Base-by-base conservation (phyloP, 2,329 filamentous ascomycete genomes). In the Proliferodiscus dingleyae region DNA sequence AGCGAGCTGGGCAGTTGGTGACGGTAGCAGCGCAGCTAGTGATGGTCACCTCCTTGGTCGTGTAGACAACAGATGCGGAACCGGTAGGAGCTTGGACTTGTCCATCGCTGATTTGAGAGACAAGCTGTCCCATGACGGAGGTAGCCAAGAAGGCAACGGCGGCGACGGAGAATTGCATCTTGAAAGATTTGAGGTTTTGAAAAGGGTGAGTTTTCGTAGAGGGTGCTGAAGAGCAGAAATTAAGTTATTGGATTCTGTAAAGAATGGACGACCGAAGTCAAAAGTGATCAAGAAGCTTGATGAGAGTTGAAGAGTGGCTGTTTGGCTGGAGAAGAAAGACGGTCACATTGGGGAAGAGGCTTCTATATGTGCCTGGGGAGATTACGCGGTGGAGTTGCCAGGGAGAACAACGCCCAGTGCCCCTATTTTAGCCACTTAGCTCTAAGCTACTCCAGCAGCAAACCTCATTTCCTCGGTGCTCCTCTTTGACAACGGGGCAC, bases 1-100 rank as follows among this genome's bases (percentile, higher is more conserved):
- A 49, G 32, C 49, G 44, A 34, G 56, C 53, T 33, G 56, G 57
- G 55, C 73, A 75, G 70, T 74, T 59, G 61, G 71, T 55, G 42
- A 72, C 69, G 47, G 67, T 67, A 37, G 72, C 64, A 49, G 61
- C 69, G 63, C 71, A 75, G 18, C 68, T 72, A 63, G 70, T 75
- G 66, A 75, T 70, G 65, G 72, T 75, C 46, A 74, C 67, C 55
- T 72, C 64, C 56, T 71, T 66, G 51, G 70, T 73, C 59, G 64
- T 58, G 66, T 72, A 73, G 64, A 73, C 63, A 13, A 21, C 18
- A 3, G 34, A 36, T 18, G 3, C 15, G 21, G 30, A 13, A n/a
- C 3, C 11, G 24, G 15, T 34, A 16, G 32, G 8, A n/a, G 28
- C 28, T 15, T 30, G 28, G 28, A 30, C 15, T 15, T 30, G 28